Evolutionary conservation across 176 grass and related monocot genomes (phyloP).

Genomic region (sorghum (Sorghum bicolor)): DNA sequence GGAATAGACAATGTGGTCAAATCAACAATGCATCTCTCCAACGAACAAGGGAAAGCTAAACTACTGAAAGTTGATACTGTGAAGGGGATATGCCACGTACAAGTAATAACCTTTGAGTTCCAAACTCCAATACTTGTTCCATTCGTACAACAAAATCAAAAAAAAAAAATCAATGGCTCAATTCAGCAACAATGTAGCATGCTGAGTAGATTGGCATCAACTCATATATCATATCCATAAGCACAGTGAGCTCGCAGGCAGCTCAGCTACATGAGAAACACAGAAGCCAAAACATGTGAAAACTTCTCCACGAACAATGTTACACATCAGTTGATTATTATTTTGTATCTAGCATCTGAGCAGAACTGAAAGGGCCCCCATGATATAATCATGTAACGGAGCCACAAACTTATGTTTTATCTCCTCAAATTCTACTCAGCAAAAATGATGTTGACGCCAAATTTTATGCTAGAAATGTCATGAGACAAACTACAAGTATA

Average conservation of each 20-base stretch:
- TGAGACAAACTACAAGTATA: conserved; percentile 34
- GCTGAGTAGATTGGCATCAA: neutral
- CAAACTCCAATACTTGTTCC: neutral
- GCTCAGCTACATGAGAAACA: neutral
- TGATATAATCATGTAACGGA: neutral
- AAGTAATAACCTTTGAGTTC: conserved; percentile 37
- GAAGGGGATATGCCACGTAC: neutral
- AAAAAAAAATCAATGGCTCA: neutral
- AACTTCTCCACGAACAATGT: neutral
- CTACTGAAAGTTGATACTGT: too few relatives aligned
- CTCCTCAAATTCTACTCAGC: conserved; percentile 11
- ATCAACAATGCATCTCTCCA: neutral
- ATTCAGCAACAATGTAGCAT: neutral
- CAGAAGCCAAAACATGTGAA: neutral
- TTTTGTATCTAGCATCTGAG: neutral
- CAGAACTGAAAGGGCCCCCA: neutral
- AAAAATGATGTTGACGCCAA: neutral
- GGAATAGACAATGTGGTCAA: neutral
- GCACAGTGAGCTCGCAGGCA: neutral
- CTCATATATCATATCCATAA: neutral
- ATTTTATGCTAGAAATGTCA: neutral
- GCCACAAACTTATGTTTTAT: neutral
- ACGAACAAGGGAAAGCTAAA: neutral
- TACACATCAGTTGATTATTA: conserved; percentile 18
- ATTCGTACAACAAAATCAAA: too few relatives aligned